A percentile compares a stretch with the other conserved stretches of the same genome.
Conservation (phyloP, 2,329 filamentous ascomycete genomes). For the Exserohilum rostratum region DNA sequence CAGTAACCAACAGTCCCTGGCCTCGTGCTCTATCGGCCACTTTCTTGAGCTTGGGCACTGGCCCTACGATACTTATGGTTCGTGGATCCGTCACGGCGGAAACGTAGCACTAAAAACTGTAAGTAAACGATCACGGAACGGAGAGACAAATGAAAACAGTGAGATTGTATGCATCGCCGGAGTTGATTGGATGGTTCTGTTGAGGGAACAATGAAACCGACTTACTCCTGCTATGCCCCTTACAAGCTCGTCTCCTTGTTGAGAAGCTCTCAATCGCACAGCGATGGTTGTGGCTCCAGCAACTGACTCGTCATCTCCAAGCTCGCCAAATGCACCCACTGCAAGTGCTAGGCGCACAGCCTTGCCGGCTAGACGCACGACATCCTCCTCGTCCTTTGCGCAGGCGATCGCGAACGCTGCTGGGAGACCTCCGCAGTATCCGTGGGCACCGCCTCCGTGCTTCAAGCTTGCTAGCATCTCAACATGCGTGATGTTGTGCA, state of each 20-base stretch:
- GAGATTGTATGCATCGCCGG: background rate
- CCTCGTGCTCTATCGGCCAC: conserved; percentile 15
- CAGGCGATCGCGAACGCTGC: conserved; percentile 21
- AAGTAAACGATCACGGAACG: background rate
- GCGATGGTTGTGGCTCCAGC: conserved; percentile 25
- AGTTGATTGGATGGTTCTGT: background rate
- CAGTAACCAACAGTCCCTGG: conserved; percentile 17
- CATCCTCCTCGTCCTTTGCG: conserved; percentile 20
- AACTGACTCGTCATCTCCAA: conserved; percentile 21
- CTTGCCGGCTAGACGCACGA: conserved; percentile 15
- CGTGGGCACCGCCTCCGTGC: conserved; percentile 22
- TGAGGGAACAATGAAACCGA: background rate
- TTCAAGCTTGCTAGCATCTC: conserved; percentile 13
- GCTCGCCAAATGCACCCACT: conserved; percentile 19
- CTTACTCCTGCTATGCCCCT: conserved; percentile 23
- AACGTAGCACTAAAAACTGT: conserved; percentile 19
- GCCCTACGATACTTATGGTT: conserved; percentile 29
- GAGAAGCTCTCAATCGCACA: conserved; percentile 19
- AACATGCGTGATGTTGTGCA: conserved; percentile 15
- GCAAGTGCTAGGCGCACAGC: conserved; percentile 19
- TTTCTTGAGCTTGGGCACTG: conserved; percentile 14
- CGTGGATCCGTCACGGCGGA: conserved; percentile 32
- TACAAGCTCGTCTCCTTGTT: conserved; percentile 25
- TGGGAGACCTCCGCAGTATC: conserved; percentile 18
- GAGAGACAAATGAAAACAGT: background rate